Percentiles rank a stretch among this genome's conserved stretches.
Evolutionary conservation across 805 yeast species (phyloP).

Genomic region (Cyberlindnera galapagoensis): DNA sequence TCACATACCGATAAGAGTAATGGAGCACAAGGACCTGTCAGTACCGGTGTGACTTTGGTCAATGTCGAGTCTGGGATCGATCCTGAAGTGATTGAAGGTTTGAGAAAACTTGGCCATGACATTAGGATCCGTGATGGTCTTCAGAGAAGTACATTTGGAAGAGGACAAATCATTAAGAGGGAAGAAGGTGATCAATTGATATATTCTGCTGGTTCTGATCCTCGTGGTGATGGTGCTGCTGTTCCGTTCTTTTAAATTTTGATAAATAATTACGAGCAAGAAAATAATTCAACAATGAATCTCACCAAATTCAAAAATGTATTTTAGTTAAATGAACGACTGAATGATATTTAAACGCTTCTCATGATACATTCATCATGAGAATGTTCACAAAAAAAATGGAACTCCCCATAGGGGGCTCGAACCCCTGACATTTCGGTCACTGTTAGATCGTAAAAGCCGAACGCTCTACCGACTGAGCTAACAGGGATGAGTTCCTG

Average conservation of each 20-base stretch:
- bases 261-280: not conserved
- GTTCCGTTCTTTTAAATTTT: slow-evolving; percentile 22
- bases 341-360: too few relatives aligned
- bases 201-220: slow-evolving; percentile 69
- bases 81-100: slow-evolving; percentile 36
- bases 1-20: slow-evolving; percentile 42
- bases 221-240: slow-evolving; percentile 83
- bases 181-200: slow-evolving; percentile 37
- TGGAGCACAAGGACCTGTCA: slow-evolving; percentile 61
- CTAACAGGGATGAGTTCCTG: slow-evolving; percentile 27
- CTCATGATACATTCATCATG: too few relatives aligned
- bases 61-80: slow-evolving; percentile 60
- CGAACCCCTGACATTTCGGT: slow-evolving; percentile 28
- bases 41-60: slow-evolving; percentile 52
- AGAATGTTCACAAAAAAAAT: too few relatives aligned
- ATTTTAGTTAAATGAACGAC: not conserved
- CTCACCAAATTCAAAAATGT: too few relatives aligned
- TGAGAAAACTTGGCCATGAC: slow-evolving; percentile 52
- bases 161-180: slow-evolving; percentile 68
- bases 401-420: slow-evolving; percentile 28
- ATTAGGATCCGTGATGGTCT: slow-evolving; percentile 37
- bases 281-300: not conserved
- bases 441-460: slow-evolving; percentile 23
- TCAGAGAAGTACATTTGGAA: slow-evolving; percentile 44
- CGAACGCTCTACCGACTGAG: slow-evolving; percentile 28